Evolutionary conservation across 1,284 basidiomycete species (phyloP).

Genomic region (Tilletia caries): DNA sequence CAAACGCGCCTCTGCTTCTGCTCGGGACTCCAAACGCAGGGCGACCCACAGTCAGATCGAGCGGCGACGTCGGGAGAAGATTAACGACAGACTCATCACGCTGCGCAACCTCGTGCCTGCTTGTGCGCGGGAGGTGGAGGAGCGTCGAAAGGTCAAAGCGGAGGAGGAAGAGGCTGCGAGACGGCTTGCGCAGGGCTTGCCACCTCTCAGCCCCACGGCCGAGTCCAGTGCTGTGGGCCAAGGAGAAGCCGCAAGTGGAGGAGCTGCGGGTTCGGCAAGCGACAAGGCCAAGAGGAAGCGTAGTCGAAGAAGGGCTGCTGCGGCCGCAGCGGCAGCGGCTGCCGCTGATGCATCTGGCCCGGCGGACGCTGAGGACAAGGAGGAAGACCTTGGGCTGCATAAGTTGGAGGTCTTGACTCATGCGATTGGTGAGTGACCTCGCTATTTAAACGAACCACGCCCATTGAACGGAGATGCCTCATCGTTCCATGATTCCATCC

Average conservation of each 20-base stretch:
- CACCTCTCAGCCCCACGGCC: not conserved
- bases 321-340: constrained; percentile 3
- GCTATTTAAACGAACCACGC: too few species aligned
- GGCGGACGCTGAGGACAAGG: constrained; percentile 26
- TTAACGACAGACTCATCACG: constrained; percentile 27
- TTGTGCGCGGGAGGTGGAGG: constrained; percentile 36
- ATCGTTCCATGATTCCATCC: not conserved
- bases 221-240: too few species aligned
- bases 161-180: constrained; percentile 34
- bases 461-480: too few species aligned
- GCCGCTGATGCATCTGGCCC: constrained; percentile 21
- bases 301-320: constrained; percentile 32
- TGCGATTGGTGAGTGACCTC: constrained; percentile 25
- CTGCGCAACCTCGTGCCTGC: constrained; percentile 25
- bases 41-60: constrained; percentile 35
- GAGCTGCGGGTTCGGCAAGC: not conserved
- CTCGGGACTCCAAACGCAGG: constrained; percentile 38
- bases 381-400: constrained; percentile 44
- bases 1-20: not conserved
- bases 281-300: constrained; percentile 39
- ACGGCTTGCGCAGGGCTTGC: not conserved
- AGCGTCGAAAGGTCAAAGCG: constrained; percentile 29
- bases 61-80: constrained; percentile 25
- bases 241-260: not conserved
- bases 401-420: constrained; percentile 46